phyloP scores from a whole-genome alignment of 2,329 filamentous ascomycete species.

The Pseudogymnoascus sp. region DNA sequence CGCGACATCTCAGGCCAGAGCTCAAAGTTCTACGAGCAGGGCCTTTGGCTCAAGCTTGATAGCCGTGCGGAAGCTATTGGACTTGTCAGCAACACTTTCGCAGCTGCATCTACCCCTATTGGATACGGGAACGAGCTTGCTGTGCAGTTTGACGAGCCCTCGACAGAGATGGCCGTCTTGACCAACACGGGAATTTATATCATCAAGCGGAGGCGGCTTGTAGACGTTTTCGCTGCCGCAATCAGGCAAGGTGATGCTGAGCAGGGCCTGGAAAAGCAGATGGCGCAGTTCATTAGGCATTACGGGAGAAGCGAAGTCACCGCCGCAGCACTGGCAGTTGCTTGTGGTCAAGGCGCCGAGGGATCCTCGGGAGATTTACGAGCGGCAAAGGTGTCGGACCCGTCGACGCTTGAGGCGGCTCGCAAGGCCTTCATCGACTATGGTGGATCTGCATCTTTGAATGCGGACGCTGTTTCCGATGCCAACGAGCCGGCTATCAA shows the following conservation, averaged over 20 bases:
- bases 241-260: slow-evolving; percentile 66
- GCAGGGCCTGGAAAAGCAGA: slow-evolving; percentile 72
- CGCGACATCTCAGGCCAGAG: slow-evolving; percentile 29
- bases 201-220: slow-evolving; percentile 72
- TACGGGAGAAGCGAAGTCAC: slow-evolving; percentile 88
- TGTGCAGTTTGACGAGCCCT: slow-evolving; percentile 82
- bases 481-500: slow-evolving; percentile 62
- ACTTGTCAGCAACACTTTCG: slow-evolving; percentile 64
- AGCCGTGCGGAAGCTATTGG: slow-evolving; percentile 73
- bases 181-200: slow-evolving; percentile 88
- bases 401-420: slow-evolving; percentile 76
- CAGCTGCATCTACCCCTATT: slow-evolving; percentile 56
- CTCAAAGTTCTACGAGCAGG: slow-evolving; percentile 62
- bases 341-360: slow-evolving; percentile 87
- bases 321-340: slow-evolving; percentile 84
- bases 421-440: slow-evolving; percentile 85
- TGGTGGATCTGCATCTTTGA: slow-evolving; percentile 77
- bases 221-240: slow-evolving; percentile 83
- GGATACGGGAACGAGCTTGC: slow-evolving; percentile 94
- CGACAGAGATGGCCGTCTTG: slow-evolving; percentile 80
- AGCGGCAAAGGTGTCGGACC: slow-evolving; percentile 65
- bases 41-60: slow-evolving; percentile 68
- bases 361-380: slow-evolving; percentile 61
- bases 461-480: slow-evolving; percentile 63
- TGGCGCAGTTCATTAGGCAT: slow-evolving; percentile 73